phyloP scores from a whole-genome alignment of 2,329 filamentous ascomycete genomes.

The Calycina marina region DNA sequence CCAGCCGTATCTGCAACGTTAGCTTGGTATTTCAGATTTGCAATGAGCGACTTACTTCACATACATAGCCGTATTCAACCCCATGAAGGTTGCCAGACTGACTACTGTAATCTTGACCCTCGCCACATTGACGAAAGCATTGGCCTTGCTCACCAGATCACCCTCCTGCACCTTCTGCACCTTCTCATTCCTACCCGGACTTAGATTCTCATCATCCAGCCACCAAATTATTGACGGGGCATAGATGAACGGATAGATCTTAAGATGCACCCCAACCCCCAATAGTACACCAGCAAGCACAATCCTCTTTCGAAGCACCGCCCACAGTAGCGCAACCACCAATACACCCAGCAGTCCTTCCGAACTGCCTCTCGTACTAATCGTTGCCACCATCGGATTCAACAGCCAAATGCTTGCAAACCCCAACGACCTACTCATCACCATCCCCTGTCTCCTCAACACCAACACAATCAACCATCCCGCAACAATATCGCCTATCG shows the following conservation, averaged over 20 bases:
- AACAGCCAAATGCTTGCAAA: conserved; percentile 85
- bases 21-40: conserved; percentile 1
- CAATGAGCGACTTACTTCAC: conserved; percentile 36
- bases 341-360: conserved; percentile 81
- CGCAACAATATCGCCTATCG: conserved; percentile 66
- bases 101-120: conserved; percentile 43
- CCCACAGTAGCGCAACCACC: conserved; percentile 73
- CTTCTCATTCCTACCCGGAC: conserved; percentile 5
- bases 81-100: conserved; percentile 59
- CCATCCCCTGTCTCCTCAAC: conserved; percentile 26
- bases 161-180: conserved; percentile 12
- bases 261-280: conserved; percentile 84
- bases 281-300: conserved; percentile 58
- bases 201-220: conserved; percentile 46
- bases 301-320: conserved; percentile 49
- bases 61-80: conserved; percentile 70
- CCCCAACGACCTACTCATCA: conserved; percentile 42
- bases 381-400: conserved; percentile 96
- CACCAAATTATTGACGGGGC: conserved; percentile 69
- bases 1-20: conserved; percentile 46
- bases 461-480: conserved; percentile 60
- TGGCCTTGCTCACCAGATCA: conserved; percentile 16
- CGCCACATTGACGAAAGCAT: conserved; percentile 34
- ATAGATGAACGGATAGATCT: conserved; percentile 98
- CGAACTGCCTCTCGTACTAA: conserved; percentile 86